These are phyloP conservation scores for Diaporthe velutina DNA, from an alignment of 2,329 filamentous ascomycete genomes.

Conservation along the genomic window DNA sequence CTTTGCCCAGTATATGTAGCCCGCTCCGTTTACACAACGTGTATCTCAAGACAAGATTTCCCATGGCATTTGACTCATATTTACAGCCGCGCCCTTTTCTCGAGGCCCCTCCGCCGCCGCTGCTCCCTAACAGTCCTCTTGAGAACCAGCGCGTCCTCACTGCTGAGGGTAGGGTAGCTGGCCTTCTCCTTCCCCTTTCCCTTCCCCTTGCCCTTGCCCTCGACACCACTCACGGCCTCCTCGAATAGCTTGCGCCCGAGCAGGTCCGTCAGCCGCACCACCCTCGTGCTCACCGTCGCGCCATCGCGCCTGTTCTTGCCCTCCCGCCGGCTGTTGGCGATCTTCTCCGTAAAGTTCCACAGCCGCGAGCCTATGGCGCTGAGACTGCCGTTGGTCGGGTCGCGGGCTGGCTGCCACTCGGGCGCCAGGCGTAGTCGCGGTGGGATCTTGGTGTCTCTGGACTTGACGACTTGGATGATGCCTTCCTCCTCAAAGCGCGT, in stretches of 20 bases:
- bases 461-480: conserved; percentile 81
- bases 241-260: conserved; percentile 80
- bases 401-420: conserved; percentile 80
- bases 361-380: conserved; percentile 76
- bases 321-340: conserved; percentile 85
- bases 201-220: conserved; percentile 44
- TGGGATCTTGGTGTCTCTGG: conserved; percentile 72
- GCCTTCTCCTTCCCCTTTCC: conserved; percentile 51
- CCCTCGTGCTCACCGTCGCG: conserved; percentile 85
- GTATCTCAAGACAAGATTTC: not conserved
- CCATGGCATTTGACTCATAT: not conserved
- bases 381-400: conserved; percentile 71
- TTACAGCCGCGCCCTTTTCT: conserved; percentile 65
- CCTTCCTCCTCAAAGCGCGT: conserved; percentile 90
- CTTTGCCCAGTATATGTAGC: not conserved
- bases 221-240: conserved; percentile 58
- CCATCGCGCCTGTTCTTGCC: conserved; percentile 98
- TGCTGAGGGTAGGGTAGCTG: conserved; percentile 55
- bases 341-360: conserved; percentile 93
- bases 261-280: conserved; percentile 81
- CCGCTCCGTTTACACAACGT: conserved; percentile 1
- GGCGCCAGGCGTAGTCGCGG: conserved; percentile 77
- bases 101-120: conserved; percentile 62
- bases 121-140: conserved; percentile 59
- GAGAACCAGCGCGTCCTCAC: conserved; percentile 63